Evolutionary conservation across 306 rosid species (phyloP), one percentile per base, ranked within the genome.

Genomic region (Vigna mungo): DNA sequence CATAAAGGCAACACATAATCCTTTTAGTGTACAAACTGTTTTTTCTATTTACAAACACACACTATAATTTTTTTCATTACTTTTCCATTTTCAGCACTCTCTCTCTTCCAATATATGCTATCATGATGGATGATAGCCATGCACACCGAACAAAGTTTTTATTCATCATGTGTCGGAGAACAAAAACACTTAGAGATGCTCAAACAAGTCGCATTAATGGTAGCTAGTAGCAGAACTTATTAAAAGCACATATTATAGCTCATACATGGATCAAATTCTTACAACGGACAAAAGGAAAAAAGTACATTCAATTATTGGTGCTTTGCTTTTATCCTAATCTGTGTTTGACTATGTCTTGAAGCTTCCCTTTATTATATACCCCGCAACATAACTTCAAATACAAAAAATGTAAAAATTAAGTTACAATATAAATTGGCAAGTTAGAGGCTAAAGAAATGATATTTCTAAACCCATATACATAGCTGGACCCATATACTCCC

Each of bases 311-410:
- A 59, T 41, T 10, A 30, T 20, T 25, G 63, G 27, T 25, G 27
- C 3, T 25, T 85, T 84, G 63, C 81, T 74, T 60, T 54, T 80
- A 68, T 80, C 60, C 73, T 27, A 34, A 44, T 69, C 76, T 37
- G 48, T 23, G 70, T 72, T 64, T 61, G 78, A 80, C 69, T 82
- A 60, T 81, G 80, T 70, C 68, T 82, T 20, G 49, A 11, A 55
- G 52, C 81, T 80, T 78, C 82, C 71, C 69, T 77, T 71, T 82
- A 85, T 48, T 17, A 72, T 51, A 79, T 74, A 62, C 62, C 71
- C 66, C 25, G 25, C 25, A 62, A 58, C 77, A 78, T 81, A 79
- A 60, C 85, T 65, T 66, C 79, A 78, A 39, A 67, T 18, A 18
- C 2, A 20, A 32, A 25, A 61, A 74, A 75, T 23, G 25, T 23